These are phyloP conservation scores for Talaromyces albobiverticillius DNA, from an alignment of 2,329 filamentous ascomycete genomes.

Conservation along the genomic window DNA sequence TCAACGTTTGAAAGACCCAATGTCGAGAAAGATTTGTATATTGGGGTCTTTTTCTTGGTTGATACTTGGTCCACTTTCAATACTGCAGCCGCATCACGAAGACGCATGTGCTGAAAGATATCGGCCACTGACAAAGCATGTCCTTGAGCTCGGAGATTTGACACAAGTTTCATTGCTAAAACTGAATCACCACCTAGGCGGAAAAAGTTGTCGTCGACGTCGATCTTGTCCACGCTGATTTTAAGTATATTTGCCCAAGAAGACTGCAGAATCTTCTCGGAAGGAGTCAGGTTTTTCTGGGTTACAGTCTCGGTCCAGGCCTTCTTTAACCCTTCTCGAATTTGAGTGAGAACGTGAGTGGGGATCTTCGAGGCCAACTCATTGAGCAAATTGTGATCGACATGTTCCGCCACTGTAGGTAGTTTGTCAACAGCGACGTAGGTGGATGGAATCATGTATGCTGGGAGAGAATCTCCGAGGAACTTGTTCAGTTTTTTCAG, in stretches of 20 bases:
- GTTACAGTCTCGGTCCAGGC: neutral
- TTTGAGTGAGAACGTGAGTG: neutral
- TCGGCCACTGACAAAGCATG: conserved; percentile 48
- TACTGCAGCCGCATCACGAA: conserved; percentile 53
- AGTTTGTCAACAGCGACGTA: conserved; percentile 44
- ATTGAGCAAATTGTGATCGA: neutral
- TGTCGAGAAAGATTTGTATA: conserved; percentile 3
- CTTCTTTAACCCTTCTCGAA: conserved; percentile 5
- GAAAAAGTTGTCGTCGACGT: conserved; percentile 59
- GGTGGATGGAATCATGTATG: conserved; percentile 43
- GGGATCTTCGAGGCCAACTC: neutral
- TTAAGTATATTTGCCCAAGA: conserved; percentile 9
- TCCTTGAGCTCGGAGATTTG: conserved; percentile 42
- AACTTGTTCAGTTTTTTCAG: conserved; percentile 43
- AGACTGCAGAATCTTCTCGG: conserved; percentile 29
- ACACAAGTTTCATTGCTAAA: conserved; percentile 56
- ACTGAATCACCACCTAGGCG: conserved; percentile 60
- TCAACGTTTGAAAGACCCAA: neutral
- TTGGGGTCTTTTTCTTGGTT: conserved; percentile 18
- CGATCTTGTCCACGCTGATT: conserved; percentile 41
- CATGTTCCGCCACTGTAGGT: conserved; percentile 21
- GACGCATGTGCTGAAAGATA: conserved; percentile 46
- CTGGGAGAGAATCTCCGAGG: conserved; percentile 34
- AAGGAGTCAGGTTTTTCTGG: conserved; percentile 1
- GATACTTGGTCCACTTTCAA: conserved; percentile 39